Evolutionary conservation across 2,329 filamentous ascomycete species (phyloP).

Genomic region (Alternaria brassicicola): DNA sequence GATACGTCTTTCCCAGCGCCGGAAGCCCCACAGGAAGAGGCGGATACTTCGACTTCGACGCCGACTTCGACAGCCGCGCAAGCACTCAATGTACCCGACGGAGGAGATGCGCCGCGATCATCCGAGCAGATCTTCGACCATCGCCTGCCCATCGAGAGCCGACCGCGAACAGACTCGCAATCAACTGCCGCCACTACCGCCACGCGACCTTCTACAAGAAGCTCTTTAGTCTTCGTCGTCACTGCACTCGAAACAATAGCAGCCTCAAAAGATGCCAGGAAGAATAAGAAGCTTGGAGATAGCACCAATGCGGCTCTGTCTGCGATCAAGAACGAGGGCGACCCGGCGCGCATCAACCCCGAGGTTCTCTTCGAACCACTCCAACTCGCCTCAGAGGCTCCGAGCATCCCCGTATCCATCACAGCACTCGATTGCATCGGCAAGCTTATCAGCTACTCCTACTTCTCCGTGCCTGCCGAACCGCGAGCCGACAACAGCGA

Average conservation of each 20-base stretch:
- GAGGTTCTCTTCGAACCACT: slow-evolving; percentile 91
- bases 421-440: slow-evolving; percentile 96
- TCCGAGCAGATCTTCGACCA: slow-evolving; percentile 47
- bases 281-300: slow-evolving; percentile 82
- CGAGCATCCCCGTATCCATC: slow-evolving; percentile 83
- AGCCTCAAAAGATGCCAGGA: slow-evolving; percentile 86
- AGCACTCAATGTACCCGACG: slow-evolving; percentile 32
- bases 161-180: slow-evolving; percentile 64
- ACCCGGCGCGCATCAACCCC: slow-evolving; percentile 81
- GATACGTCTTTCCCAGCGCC: slow-evolving; percentile 20
- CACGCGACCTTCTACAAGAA: slow-evolving; percentile 70
- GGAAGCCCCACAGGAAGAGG: slow-evolving; percentile 20
- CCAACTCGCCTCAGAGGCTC: slow-evolving; percentile 84
- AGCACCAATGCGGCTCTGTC: slow-evolving; percentile 79
- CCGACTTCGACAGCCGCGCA: slow-evolving; percentile 20
- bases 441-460: slow-evolving; percentile 98
- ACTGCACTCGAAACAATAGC: slow-evolving; percentile 92
- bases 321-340: slow-evolving; percentile 80
- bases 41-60: slow-evolving; percentile 21
- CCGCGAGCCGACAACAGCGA: slow-evolving; percentile 45
- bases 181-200: slow-evolving; percentile 60
- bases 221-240: slow-evolving; percentile 94
- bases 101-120: slow-evolving; percentile 38
- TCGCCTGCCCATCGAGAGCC: slow-evolving; percentile 34
- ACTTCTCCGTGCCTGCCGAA: slow-evolving; percentile 77